Evolutionary conservation across 1,139 yeast species (phyloP).

Genomic region (Taiozyma sp.): DNA sequence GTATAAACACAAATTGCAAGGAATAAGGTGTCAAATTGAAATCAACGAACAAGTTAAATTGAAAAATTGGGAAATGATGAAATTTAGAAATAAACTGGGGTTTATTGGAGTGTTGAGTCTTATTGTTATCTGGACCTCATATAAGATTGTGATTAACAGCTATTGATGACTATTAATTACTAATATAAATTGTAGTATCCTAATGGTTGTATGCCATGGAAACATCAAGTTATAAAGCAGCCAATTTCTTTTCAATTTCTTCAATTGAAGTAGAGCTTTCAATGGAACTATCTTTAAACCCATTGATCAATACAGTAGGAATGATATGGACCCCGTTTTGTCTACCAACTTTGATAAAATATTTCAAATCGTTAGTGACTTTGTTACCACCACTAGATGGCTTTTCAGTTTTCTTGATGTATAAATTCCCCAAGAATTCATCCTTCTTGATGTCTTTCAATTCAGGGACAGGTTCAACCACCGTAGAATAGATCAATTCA

Average conservation of each 20-base stretch:
- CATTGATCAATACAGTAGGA: constrained; percentile 77
- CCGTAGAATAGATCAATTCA: constrained; percentile 28
- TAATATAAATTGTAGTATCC: no score
- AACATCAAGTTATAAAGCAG: not conserved
- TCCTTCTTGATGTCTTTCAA: constrained; percentile 19
- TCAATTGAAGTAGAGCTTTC: constrained; percentile 38
- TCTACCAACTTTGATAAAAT: constrained; percentile 68
- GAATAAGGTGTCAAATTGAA: constrained; percentile 1
- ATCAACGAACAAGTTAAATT: constrained; percentile 2
- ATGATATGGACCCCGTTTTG: constrained; percentile 80
- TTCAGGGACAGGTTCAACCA: constrained; percentile 43
- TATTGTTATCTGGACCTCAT: not conserved
- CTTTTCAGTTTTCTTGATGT: constrained; percentile 20
- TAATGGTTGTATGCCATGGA: no score
- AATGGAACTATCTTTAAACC: constrained; percentile 43
- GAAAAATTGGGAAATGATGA: not conserved
- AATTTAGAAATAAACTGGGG: constrained; percentile 3
- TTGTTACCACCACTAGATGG: constrained; percentile 55
- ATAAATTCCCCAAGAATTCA: constrained; percentile 31
- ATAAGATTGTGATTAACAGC: not conserved
- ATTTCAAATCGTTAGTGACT: constrained; percentile 60
- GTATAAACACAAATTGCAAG: constrained; percentile 1
- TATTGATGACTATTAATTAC: no score
- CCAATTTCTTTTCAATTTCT: constrained; percentile 27
- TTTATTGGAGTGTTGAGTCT: not conserved